Conservation (phyloP, 2,329 filamentous ascomycete genomes). For the Neonectria punicea region DNA sequence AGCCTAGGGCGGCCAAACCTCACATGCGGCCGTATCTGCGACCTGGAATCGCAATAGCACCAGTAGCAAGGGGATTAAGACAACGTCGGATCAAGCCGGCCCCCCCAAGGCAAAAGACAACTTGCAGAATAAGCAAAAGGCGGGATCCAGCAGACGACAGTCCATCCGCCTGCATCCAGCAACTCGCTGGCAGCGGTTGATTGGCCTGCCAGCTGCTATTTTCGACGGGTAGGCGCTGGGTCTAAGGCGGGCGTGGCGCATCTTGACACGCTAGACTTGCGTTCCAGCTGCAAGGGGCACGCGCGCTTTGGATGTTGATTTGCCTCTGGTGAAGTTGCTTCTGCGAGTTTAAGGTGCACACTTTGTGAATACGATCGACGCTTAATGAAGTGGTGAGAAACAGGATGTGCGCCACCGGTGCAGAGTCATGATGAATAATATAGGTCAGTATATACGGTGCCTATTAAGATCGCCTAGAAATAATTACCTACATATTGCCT, state of each 20-base stretch:
- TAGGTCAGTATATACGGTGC: background rate
- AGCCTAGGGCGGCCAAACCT: background rate
- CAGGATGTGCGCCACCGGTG: background rate
- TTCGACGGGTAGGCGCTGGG: conserved; percentile 6
- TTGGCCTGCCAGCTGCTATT: conserved; percentile 10
- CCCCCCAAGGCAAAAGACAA: no score
- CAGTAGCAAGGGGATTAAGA: background rate
- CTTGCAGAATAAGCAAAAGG: background rate
- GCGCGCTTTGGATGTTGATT: background rate
- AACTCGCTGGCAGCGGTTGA: background rate
- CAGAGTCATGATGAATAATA: background rate
- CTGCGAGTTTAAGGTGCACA: background rate
- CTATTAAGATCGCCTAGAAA: background rate
- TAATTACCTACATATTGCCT: background rate
- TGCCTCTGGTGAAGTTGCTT: no score
- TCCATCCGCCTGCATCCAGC: background rate
- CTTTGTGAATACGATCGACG: background rate
- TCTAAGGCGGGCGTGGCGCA: background rate
- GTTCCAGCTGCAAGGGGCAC: background rate
- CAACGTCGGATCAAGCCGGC: no score
- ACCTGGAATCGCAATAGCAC: background rate
- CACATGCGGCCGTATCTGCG: background rate
- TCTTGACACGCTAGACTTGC: background rate
- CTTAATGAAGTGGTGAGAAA: background rate
- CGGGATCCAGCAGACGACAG: background rate